These are phyloP conservation scores for Cladosporium sp. DNA, from an alignment of 2,329 filamentous ascomycete genomes.

Conservation along the genomic window DNA sequence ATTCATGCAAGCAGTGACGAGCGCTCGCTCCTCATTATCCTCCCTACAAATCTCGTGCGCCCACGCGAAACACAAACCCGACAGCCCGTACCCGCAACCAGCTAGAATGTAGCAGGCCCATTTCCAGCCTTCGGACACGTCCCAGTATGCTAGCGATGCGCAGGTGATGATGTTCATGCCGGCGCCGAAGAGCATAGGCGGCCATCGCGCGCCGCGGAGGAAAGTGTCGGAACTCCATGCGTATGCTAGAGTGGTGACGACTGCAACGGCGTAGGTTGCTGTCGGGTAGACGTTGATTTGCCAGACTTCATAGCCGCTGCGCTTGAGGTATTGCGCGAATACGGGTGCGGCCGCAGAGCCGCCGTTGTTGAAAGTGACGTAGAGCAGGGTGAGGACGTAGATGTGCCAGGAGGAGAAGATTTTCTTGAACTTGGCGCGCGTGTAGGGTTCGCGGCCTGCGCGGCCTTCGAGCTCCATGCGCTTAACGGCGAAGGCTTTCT, in stretches of 20 bases:
- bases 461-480: slow-evolving; percentile 49
- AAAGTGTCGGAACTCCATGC: slow-evolving; percentile 62
- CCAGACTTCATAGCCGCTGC: slow-evolving; percentile 37
- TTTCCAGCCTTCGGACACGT: slow-evolving; percentile 27
- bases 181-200: slow-evolving; percentile 56
- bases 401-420: slow-evolving; percentile 63
- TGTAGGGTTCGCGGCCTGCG: slow-evolving; percentile 37
- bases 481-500: slow-evolving; percentile 39
- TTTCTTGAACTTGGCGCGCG: slow-evolving; percentile 39
- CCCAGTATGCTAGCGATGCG: slow-evolving; percentile 46
- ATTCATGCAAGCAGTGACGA: no score
- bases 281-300: slow-evolving; percentile 57
- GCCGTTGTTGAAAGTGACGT: slow-evolving; percentile 62
- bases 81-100: slow-evolving; percentile 26
- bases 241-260: slow-evolving; percentile 57
- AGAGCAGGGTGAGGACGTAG: slow-evolving; percentile 53
- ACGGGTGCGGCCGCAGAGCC: slow-evolving; percentile 48
- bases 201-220: slow-evolving; percentile 45
- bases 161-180: slow-evolving; percentile 42
- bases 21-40: slow-evolving; percentile 61
- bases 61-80: slow-evolving; percentile 36
- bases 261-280: slow-evolving; percentile 47
- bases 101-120: slow-evolving; percentile 32
- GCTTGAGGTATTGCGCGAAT: slow-evolving; percentile 46
- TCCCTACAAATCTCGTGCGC: slow-evolving; percentile 47